Percentiles rank a stretch among this genome's conserved stretches.
phyloP scores from a whole-genome alignment of 805 yeast genomes.

The Schwanniomyces pseudopolymorphus region DNA sequence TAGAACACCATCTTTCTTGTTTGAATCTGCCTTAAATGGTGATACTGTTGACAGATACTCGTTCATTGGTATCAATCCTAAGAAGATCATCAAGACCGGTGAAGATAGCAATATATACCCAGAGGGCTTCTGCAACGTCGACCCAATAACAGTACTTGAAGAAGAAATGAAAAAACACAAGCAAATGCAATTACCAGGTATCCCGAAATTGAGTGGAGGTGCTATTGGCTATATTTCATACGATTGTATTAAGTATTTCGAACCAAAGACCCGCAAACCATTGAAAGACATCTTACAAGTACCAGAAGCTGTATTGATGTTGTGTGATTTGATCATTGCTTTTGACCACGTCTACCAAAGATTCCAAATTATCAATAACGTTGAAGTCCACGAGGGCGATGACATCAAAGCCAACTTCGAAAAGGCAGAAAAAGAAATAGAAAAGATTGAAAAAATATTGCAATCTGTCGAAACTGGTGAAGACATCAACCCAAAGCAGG shows the following conservation, averaged over 20 bases:
- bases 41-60: constrained; percentile 89
- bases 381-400: constrained; percentile 41
- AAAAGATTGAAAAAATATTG: constrained; percentile 51
- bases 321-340: constrained; percentile 86
- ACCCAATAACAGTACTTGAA: constrained; percentile 78
- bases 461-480: constrained; percentile 43
- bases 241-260: constrained; percentile 95
- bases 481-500: constrained; percentile 67
- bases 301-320: constrained; percentile 92
- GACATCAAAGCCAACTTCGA: constrained; percentile 47
- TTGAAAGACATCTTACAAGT: constrained; percentile 77
- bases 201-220: constrained; percentile 88
- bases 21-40: constrained; percentile 88
- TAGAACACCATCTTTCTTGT: constrained; percentile 69
- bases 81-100: constrained; percentile 81
- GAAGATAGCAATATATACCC: constrained; percentile 43
- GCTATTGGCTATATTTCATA: constrained; percentile 95
- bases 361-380: constrained; percentile 84
- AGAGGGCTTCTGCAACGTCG: constrained; percentile 50
- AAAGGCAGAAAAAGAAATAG: constrained; percentile 57
- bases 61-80: constrained; percentile 84
- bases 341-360: constrained; percentile 94
- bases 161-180: constrained; percentile 62
- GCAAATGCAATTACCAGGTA: constrained; percentile 78
- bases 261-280: constrained; percentile 79